phyloP scores from a whole-genome alignment of 1,284 basidiomycete species.

The Ceratobasidium papillatum region DNA sequence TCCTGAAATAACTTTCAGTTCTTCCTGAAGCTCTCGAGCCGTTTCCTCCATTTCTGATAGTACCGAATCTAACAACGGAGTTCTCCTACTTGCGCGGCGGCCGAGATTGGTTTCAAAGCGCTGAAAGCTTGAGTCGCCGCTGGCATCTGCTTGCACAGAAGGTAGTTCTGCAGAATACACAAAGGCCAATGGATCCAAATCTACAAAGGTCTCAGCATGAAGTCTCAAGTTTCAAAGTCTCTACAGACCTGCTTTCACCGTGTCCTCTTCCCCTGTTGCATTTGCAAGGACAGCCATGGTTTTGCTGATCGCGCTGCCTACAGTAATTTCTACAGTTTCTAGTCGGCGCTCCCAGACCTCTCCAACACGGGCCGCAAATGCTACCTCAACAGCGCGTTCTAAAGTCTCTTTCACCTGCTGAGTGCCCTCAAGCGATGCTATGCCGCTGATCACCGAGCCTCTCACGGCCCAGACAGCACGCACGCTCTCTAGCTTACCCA shows the following conservation, averaged over 20 bases:
- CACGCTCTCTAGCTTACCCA: slow-evolving; percentile 63
- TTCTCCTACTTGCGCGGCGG: slow-evolving; percentile 67
- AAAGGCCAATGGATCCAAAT: slow-evolving; percentile 60
- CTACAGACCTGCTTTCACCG: slow-evolving; percentile 21
- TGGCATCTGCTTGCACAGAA: slow-evolving; percentile 55
- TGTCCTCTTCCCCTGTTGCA: slow-evolving; percentile 9
- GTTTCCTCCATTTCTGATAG: slow-evolving; percentile 65
- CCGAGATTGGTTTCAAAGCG: slow-evolving; percentile 58
- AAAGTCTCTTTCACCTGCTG: slow-evolving; percentile 58
- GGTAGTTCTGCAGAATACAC: slow-evolving; percentile 62
- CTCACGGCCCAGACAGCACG: slow-evolving; percentile 66
- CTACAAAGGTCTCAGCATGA: slow-evolving; percentile 51
- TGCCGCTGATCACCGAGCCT: slow-evolving; percentile 55
- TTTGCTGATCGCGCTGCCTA: slow-evolving; percentile 27
- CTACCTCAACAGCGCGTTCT: slow-evolving; percentile 58
- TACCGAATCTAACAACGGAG: slow-evolving; percentile 65
- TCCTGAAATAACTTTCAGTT: slow-evolving; percentile 60
- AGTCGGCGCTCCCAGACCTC: slow-evolving; percentile 42
- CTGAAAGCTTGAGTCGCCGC: slow-evolving; percentile 61
- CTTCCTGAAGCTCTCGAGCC: slow-evolving; percentile 63
- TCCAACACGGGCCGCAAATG: slow-evolving; percentile 51
- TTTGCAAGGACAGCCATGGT: not conserved
- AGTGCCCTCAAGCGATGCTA: slow-evolving; percentile 58
- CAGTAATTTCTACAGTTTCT: slow-evolving; percentile 37
- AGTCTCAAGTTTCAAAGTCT: not conserved